These are phyloP conservation scores for Penicillium lividum DNA, from an alignment of 495 filamentous ascomycete species.

Conservation along the genomic window DNA sequence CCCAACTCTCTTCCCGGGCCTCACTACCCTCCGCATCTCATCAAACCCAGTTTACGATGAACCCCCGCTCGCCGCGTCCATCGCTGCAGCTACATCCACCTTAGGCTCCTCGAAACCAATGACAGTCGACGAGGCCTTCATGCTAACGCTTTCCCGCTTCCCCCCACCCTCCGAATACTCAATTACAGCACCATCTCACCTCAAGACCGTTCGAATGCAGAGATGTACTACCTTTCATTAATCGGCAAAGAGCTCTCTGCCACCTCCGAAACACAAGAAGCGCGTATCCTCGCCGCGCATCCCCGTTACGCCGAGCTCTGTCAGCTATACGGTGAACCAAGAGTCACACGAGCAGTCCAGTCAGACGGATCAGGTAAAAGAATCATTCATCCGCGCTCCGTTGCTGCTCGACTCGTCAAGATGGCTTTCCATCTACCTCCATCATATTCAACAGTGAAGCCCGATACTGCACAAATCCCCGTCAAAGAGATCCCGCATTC, in stretches of 20 bases:
- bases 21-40: conserved; percentile 67
- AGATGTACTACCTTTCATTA: conserved; percentile 85
- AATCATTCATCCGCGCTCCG: conserved; percentile 60
- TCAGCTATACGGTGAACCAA: conserved; percentile 66
- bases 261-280: conserved; percentile 54
- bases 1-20: conserved; percentile 63
- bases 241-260: conserved; percentile 73
- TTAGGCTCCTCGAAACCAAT: conserved; percentile 36
- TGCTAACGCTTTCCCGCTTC: conserved; percentile 83
- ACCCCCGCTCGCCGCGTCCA: conserved; percentile 42
- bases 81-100: conserved; percentile 29
- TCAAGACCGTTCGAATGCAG: conserved; percentile 78
- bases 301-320: conserved; percentile 73
- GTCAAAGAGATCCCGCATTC: conserved; percentile 67
- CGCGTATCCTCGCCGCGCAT: conserved; percentile 58
- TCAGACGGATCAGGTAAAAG: conserved; percentile 20
- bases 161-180: conserved; percentile 59
- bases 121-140: conserved; percentile 74
- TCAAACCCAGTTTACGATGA: conserved; percentile 80
- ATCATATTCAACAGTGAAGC: not conserved
- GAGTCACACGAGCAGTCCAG: conserved; percentile 42
- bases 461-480: conserved; percentile 11
- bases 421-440: conserved; percentile 56
- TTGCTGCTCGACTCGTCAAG: conserved; percentile 71
- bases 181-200: conserved; percentile 76